A percentile compares a stretch with the other conserved stretches of the same genome.
Conservation (phyloP, 306 rosid species). For the Ochetophila trinervis region DNA sequence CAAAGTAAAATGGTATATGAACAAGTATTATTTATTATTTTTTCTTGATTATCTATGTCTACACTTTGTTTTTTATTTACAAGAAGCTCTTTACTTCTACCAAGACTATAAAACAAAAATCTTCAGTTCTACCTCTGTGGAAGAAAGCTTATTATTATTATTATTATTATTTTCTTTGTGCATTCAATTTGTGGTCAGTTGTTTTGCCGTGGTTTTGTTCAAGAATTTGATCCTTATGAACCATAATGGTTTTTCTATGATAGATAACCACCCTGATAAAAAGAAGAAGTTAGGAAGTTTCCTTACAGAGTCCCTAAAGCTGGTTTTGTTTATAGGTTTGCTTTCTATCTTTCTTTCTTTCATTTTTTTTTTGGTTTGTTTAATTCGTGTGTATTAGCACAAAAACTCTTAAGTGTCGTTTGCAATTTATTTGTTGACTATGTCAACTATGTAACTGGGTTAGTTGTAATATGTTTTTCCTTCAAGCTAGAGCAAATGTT, state of each 20-base stretch:
- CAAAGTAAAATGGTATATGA: not conserved
- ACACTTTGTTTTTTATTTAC: no score
- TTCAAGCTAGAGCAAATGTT: no score
- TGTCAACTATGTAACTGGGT: not conserved
- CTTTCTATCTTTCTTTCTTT: no score
- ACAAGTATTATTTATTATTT: not conserved
- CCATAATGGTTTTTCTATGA: constrained; percentile 25
- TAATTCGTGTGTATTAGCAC: no score
- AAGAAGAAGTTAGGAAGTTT: constrained; percentile 55
- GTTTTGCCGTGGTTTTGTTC: not conserved
- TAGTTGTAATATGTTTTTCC: not conserved
- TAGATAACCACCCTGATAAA: constrained; percentile 69
- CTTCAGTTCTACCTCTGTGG: no score
- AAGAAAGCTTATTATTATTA: not conserved
- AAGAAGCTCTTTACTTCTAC: no score
- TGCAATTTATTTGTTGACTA: no score
- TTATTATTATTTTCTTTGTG: not conserved
- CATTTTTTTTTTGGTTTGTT: not conserved
- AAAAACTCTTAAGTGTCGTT: no score
- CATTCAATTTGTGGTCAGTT: constrained; percentile 1
- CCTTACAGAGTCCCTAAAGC: constrained; percentile 78
- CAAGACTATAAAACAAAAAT: no score
- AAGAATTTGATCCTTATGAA: constrained; percentile 10
- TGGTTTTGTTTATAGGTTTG: constrained; percentile 87
- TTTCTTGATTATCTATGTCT: not conserved